Base-by-base conservation (phyloP, 306 rosid species). In the Acacia acuminata region DNA sequence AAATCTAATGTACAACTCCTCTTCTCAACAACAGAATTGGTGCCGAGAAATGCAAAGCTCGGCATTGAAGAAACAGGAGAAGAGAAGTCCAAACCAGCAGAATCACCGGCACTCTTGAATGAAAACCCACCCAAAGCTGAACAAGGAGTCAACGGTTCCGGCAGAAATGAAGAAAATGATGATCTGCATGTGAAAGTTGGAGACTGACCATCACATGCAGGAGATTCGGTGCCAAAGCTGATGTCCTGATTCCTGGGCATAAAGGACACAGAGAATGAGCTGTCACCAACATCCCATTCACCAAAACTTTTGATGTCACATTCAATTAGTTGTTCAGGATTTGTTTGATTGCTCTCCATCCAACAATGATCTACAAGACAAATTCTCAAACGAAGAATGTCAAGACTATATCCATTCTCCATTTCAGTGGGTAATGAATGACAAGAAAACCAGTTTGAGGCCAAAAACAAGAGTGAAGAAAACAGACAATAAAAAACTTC, bases 31-130 rank as follows among this genome's bases (percentile, higher is more conserved):
- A 17, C 84, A 34, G 93, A 55, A 82, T 77, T 53, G 9, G 91
- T 91, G 81, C 94, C 80, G 75, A 94, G 89, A 87, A 92, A 94
- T 78, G 94, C 89, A 87, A 94, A 94, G 90, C 98, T 92, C 17
- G 94, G 91, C 90, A 94, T 80, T 8, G 98, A 88, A 27, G 90
- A 75, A 84, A 93, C 60, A 32, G 90, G 93, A 15, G 92, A 79
- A 51, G 90, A 82, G 77, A 83, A 84, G 45, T 88, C 89, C 88
- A 89, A 38, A 61, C 80, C 76, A 5, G 72, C 16, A 24, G 92
- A 84, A 82, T 84, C 92, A 6, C 82, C 88, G 2, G 61, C 2
- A 70, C 90, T 82, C 53, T 50, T 80, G 79, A 92, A 94, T 34
- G 93, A 91, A 91, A 94, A 90, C 67, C 94, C 91, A 34, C 86